A percentile compares a stretch with the other conserved stretches of the same genome.
Evolutionary conservation across 306 rosid genomes (phyloP).

Genomic region (Dryas octopetala): DNA sequence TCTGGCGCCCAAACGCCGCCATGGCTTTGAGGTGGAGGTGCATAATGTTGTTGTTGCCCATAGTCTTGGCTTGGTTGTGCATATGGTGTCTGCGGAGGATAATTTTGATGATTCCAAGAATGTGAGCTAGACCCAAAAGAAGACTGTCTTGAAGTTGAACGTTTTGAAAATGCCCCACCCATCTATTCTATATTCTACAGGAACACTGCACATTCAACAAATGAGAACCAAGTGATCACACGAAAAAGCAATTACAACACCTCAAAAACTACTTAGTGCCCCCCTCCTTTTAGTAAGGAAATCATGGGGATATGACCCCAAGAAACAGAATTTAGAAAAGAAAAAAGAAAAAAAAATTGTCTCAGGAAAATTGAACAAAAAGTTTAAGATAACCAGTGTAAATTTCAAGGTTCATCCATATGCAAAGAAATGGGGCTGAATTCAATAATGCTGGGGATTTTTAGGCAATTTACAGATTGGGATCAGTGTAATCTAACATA

Average conservation of each 20-base stretch:
- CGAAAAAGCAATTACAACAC: neutral
- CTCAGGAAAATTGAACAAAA: neutral
- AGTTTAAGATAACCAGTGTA: neutral
- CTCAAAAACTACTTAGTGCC: neutral
- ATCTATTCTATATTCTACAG: constrained; percentile 37
- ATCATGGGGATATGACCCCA: neutral
- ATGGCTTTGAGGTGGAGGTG: constrained; percentile 45
- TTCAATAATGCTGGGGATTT: neutral
- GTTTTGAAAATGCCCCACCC: constrained; percentile 78
- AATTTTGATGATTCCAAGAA: constrained; percentile 39
- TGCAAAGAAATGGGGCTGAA: neutral
- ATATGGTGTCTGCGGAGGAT: constrained; percentile 45
- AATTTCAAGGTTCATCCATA: neutral
- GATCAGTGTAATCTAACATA: neutral
- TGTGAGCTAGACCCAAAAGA: constrained; percentile 43
- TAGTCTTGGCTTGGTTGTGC: constrained; percentile 41
- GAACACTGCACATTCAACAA: constrained; percentile 27
- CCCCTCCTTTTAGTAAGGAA: neutral
- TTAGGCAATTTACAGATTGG: neutral
- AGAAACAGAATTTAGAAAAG: neutral
- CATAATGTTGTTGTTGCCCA: constrained; percentile 39
- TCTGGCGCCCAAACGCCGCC: constrained; percentile 44
- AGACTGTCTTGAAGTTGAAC: constrained; percentile 38
- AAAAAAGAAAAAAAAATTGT: neutral
- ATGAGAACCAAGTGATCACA: neutral